A percentile compares a stretch with the other conserved stretches of the same genome.
Evolutionary conservation across 495 filamentous ascomycete species (phyloP).

Genomic region (Elasticomyces elasticus): DNA sequence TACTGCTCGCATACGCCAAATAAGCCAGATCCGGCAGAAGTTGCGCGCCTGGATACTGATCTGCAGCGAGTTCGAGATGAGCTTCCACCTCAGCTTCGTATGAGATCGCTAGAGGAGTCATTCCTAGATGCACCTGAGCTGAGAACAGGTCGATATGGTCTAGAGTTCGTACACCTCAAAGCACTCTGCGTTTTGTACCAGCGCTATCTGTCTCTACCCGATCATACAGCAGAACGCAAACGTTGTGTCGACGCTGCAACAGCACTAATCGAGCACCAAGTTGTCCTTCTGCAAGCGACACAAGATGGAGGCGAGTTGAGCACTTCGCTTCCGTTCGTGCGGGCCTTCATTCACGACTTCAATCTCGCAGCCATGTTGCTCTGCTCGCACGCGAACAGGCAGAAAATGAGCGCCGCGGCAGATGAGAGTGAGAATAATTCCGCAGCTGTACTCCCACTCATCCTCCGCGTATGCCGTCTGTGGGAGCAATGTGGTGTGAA

Average conservation of each 20-base stretch:
- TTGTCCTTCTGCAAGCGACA: constrained; percentile 3
- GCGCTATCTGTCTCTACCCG: background rate
- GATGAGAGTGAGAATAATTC: background rate
- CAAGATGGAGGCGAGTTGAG: background rate
- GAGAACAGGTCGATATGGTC: background rate
- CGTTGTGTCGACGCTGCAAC: constrained; percentile 3
- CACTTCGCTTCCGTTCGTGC: background rate
- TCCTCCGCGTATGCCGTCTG: background rate
- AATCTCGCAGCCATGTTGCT: constrained; percentile 14
- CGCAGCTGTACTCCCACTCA: background rate
- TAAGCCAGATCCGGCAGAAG: background rate
- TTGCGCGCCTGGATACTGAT: background rate
- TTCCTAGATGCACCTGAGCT: constrained; percentile 4
- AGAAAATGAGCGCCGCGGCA: background rate
- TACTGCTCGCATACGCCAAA: background rate
- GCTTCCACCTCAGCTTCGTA: constrained; percentile 3
- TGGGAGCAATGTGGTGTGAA: background rate
- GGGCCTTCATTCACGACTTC: constrained; percentile 9
- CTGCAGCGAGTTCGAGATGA: background rate
- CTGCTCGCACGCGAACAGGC: constrained; percentile 1
- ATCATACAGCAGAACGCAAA: background rate
- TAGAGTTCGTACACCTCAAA: constrained; percentile 6
- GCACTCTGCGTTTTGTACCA: constrained; percentile 8
- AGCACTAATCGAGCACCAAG: background rate
- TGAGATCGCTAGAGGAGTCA: constrained; percentile 1